phyloP scores from a whole-genome alignment of 2,329 filamentous ascomycete genomes.

The Epichloe festucae region DNA sequence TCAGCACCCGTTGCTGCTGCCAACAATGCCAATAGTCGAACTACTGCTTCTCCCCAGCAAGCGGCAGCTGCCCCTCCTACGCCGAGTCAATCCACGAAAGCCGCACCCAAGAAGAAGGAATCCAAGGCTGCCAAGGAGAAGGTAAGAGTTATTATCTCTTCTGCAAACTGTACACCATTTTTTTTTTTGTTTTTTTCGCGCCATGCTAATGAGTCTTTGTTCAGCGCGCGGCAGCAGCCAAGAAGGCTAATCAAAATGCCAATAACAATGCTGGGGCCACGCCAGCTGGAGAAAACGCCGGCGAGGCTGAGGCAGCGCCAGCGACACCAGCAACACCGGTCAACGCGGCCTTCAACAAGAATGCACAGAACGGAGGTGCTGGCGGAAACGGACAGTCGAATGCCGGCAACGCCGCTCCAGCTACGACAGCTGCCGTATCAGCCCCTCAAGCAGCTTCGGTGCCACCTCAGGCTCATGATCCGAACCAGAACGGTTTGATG shows the following conservation, averaged over 20 bases:
- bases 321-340: constrained; percentile 52
- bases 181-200: rapidly evolving
- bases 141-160: constrained; percentile 32
- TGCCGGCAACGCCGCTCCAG: neutral
- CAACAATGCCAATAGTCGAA: constrained; percentile 39
- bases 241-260: constrained; percentile 46
- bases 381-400: constrained; percentile 17
- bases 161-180: neutral
- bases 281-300: constrained; percentile 40
- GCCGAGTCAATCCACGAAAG: constrained; percentile 59
- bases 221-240: constrained; percentile 38
- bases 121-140: constrained; percentile 52
- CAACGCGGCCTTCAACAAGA: constrained; percentile 34
- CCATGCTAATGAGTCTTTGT: neutral
- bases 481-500: constrained; percentile 36
- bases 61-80: constrained; percentile 60
- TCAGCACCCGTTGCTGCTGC: constrained; percentile 39
- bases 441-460: constrained; percentile 19
- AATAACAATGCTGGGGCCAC: constrained; percentile 34
- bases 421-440: constrained; percentile 14
- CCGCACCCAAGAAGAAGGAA: constrained; percentile 67
- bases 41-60: constrained; percentile 49
- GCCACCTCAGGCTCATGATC: constrained; percentile 29
- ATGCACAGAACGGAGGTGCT: constrained; percentile 15
- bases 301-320: constrained; percentile 47